Percentiles rank a stretch among this genome's conserved stretches.
Evolutionary conservation across 2,329 filamentous ascomycete species (phyloP).

Genomic region (Sphaerulina vaccinii): DNA sequence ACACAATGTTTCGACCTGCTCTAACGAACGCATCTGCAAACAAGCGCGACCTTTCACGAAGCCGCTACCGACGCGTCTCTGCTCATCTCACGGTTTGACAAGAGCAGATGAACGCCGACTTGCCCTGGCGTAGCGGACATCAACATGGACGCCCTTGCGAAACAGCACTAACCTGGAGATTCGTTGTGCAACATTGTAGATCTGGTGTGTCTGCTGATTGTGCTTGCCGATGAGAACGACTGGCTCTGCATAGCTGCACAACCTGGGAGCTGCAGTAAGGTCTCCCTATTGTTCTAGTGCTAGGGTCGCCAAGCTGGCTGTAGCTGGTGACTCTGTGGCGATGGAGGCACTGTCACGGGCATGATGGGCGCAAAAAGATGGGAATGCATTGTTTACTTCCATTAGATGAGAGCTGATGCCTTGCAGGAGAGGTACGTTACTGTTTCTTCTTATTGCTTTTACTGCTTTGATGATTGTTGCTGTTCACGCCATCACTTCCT

Average conservation of each 20-base stretch:
- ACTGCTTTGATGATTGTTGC: constrained; percentile 2
- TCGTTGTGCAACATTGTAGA: constrained; percentile 8
- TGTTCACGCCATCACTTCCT: neutral
- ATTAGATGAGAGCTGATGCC: constrained; percentile 18
- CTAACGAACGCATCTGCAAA: constrained; percentile 8
- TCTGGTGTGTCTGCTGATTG: constrained; percentile 16
- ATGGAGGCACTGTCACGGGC: constrained; percentile 9
- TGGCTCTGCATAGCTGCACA: constrained; percentile 11
- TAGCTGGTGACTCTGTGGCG: constrained; percentile 13
- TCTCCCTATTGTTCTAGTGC: constrained; percentile 11
- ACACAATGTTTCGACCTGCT: constrained; percentile 8
- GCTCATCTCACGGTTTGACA: constrained; percentile 7
- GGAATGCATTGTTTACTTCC: constrained; percentile 14
- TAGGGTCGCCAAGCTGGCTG: constrained; percentile 17
- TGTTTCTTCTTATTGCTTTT: constrained; percentile 2
- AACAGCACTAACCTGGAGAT: constrained; percentile 10
- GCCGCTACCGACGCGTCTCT: constrained; percentile 10
- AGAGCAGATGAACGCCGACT: constrained; percentile 10
- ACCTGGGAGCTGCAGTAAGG: constrained; percentile 13
- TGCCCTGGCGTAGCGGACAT: constrained; percentile 15
- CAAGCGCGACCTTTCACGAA: neutral
- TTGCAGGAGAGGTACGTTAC: constrained; percentile 13
- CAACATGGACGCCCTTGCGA: constrained; percentile 18
- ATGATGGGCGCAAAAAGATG: constrained; percentile 5
- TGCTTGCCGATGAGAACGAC: constrained; percentile 5